Base-by-base conservation (phyloP, 2,329 filamentous ascomycete species). In the Ceratocystis cubensis region DNA sequence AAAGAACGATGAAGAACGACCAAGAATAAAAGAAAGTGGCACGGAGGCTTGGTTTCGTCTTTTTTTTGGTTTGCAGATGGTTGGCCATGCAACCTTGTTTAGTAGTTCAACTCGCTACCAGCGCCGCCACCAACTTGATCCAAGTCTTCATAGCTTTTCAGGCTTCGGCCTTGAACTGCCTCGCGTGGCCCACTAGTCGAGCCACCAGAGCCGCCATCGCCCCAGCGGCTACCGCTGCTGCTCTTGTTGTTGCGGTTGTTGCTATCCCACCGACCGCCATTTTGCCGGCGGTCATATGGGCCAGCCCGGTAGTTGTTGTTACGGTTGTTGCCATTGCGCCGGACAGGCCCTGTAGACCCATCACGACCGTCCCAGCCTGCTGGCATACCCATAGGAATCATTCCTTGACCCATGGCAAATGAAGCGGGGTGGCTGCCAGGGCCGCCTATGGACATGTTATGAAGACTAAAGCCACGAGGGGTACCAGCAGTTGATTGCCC, bases 121-220 rank as follows among this genome's bases (percentile, higher is more conserved):
- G 87, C 89, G 45, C 83, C 81, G 15, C 86, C 84, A 46, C 85
- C 85, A 67, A 88, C 87, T 59, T 95, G 93, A 77, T 99, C 94
- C 28, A 99, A 80, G 74, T 99, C 94, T 75, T 99, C 95, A 74
- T 99, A 99, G 75, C 91, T 96, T 82, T 96, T 96, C 70, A 99
- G 78, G 69, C 89, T 96, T 67, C 94, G 85, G 4, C 94, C 94
- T 71, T 95, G 90, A 0, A 96, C 91, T 10, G 94, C 93, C 76
- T 97, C 92, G 22, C 89, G 84, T 22, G 94, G 93, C 0, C 91
- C 92, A 68, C 92, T 87, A 1, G 88, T 86, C 44, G 88, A 85
- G 28, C 84, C 88, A 48, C 88, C 88, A 62, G 89, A 88, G 2
- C 80, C 80, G 30, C 87, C 88, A 70, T 91, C 88, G 53, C 88